A percentile compares a stretch with the other conserved stretches of the same genome.
Conservation (phyloP, 2,329 filamentous ascomycete genomes). For the Triangularia setosa region DNA sequence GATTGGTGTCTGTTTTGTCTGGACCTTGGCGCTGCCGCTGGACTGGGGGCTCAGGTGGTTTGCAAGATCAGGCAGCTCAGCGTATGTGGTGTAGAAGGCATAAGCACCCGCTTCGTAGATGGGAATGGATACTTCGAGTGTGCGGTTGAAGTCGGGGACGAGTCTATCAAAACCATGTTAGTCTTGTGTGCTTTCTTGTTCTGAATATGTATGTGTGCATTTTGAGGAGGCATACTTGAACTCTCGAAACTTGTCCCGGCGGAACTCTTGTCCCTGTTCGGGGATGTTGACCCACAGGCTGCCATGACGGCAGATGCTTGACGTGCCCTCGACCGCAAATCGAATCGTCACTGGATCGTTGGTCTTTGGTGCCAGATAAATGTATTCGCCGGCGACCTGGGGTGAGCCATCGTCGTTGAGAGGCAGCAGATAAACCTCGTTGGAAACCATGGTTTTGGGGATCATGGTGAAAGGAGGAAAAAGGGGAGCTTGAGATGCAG, state of each 20-base stretch:
- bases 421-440: conserved; percentile 79
- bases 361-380: conserved; percentile 77
- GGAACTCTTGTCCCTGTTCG: conserved; percentile 68
- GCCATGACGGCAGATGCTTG: conserved; percentile 90
- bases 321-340: conserved; percentile 90
- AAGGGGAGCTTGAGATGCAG: neutral
- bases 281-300: conserved; percentile 97
- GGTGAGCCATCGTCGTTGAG: conserved; percentile 92
- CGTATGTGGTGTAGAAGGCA: conserved; percentile 90
- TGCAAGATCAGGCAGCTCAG: conserved; percentile 75
- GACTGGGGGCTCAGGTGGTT: conserved; percentile 44
- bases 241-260: conserved; percentile 75
- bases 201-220: neutral
- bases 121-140: conserved; percentile 83
- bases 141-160: conserved; percentile 86
- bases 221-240: conserved; percentile 65
- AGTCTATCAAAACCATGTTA: conserved; percentile 53
- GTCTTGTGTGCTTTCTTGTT: neutral
- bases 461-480: conserved; percentile 41
- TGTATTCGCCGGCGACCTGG: conserved; percentile 82
- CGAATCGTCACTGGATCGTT: conserved; percentile 73
- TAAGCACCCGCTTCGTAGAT: conserved; percentile 82
- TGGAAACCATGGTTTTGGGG: conserved; percentile 59
- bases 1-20: conserved; percentile 63
- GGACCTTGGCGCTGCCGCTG: conserved; percentile 42